Evolutionary conservation across 371 early-diverging fungal species (phyloP), one percentile per base, ranked within the genome.

Genomic region (Mucor irregularis): DNA sequence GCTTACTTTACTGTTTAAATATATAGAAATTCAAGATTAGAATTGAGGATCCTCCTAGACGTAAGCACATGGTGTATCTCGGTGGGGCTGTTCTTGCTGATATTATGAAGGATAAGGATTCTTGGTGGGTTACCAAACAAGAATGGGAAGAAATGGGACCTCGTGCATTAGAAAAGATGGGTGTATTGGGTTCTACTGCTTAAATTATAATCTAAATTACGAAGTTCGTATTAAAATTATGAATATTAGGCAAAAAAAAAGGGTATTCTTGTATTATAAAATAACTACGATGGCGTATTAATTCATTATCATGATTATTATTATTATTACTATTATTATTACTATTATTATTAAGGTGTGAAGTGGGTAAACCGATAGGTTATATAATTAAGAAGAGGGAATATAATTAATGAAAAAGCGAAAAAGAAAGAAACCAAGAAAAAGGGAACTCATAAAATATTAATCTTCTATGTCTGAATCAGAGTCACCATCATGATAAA

Each of bases 41-140:
- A 61, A 95, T 98, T 65, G 95, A 95, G 69, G 98, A 97, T 69
- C 98, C 98, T 47, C 99, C 99, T 34, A 86, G 93, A 68, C 92
- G 99, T 73, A 95, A 92, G 74, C 97, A 98, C 71, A 94, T 95
- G 78, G 99, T 98, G 9, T 98, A 95, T 79, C 75, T 96, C 52
- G 99, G 99, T 68, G 99, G 99, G 34, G 96, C 99, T 50, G 97
- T 98, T 14, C 79, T 98, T 61, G 97, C 95, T 38, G 92, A 96
- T 63, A 90, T 97, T 51, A 91, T 96, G 93, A 93, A 95, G 78
- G 80, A 93, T 76, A 90, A 90, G 58, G 92, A 92, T 39, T 66
- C 78, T 5, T 90, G 93, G 78, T 98, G 99, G 99, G 87, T 98
- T 35, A 85, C 95, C 31, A 93, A 90, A 74, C 76, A 81, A 63